Conservation (phyloP, 306 rosid species). For the Fragaria vesca region DNA sequence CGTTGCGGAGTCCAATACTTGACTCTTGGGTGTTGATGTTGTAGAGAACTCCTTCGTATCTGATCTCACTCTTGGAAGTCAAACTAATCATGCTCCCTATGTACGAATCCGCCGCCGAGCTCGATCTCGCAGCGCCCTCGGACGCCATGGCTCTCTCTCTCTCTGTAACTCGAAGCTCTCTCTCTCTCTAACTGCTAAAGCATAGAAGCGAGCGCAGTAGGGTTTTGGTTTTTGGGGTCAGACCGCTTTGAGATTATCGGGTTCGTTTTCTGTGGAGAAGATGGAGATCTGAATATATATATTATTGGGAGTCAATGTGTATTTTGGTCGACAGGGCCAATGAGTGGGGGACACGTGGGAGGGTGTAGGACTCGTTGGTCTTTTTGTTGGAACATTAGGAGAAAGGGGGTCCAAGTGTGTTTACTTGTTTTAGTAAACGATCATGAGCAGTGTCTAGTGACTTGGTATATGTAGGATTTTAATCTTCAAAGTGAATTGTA, state of each 20-base stretch:
- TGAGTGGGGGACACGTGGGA: not conserved
- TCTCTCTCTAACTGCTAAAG: constrained; percentile 7
- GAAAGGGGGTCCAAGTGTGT: constrained; percentile 7
- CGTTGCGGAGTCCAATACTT: constrained; percentile 73
- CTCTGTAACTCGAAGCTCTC: not conserved
- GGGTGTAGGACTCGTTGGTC: constrained; percentile 19
- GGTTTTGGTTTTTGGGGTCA: constrained; percentile 47
- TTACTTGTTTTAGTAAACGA: not conserved
- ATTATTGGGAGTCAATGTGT: not conserved
- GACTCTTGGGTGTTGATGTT: constrained; percentile 78
- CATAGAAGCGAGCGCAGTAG: constrained; percentile 30
- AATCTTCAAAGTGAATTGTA: not conserved
- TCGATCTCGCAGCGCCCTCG: constrained; percentile 55
- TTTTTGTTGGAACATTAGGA: constrained; percentile 11
- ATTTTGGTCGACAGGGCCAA: not conserved
- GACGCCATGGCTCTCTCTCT: constrained; percentile 47
- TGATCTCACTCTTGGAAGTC: constrained; percentile 81
- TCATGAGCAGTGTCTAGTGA: not conserved
- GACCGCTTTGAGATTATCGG: constrained; percentile 24
- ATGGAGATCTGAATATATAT: constrained; percentile 10
- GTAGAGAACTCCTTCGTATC: constrained; percentile 74
- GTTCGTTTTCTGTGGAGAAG: not conserved
- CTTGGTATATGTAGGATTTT: too few species aligned
- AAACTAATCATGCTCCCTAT: constrained; percentile 76
- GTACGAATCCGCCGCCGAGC: constrained; percentile 76